Evolutionary conservation across 352 stramenopile genomes (phyloP).

Genomic region (Phytophthora crassamura): DNA sequence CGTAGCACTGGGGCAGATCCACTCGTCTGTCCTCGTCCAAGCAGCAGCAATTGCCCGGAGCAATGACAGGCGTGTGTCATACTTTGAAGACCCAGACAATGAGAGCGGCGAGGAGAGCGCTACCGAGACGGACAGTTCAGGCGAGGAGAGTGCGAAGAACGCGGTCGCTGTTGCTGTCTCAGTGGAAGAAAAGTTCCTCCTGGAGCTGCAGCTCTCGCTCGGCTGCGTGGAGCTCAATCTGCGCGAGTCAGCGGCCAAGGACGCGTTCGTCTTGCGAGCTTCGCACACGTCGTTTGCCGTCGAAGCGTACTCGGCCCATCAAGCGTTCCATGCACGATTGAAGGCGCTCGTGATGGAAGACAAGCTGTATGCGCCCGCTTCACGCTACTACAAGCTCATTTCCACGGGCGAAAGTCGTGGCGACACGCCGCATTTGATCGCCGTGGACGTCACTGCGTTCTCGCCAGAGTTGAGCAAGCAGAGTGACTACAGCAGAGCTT

Average conservation of each 20-base stretch:
- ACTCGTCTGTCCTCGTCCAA: conserved; percentile 56
- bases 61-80: conserved; percentile 25
- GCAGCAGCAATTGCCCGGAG: conserved; percentile 13
- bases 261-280: conserved; percentile 62
- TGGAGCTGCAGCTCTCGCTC: conserved; percentile 61
- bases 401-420: conserved; percentile 51
- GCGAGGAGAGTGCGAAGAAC: conserved; percentile 13
- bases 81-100: conserved; percentile 30
- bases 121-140: conserved; percentile 17
- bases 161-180: neutral
- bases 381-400: conserved; percentile 69
- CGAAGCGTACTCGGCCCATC: conserved; percentile 53
- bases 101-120: conserved; percentile 27
- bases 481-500: conserved; percentile 5
- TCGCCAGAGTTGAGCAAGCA: conserved; percentile 19
- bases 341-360: conserved; percentile 76
- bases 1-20: conserved; percentile 54
- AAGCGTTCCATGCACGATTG: conserved; percentile 56
- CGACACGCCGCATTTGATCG: conserved; percentile 48
- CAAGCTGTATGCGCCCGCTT: conserved; percentile 56
- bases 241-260: conserved; percentile 48
- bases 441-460: conserved; percentile 58
- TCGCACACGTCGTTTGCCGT: conserved; percentile 58
- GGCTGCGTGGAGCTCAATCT: conserved; percentile 63
- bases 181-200: conserved; percentile 47